Evolutionary conservation across 495 filamentous ascomycete species (phyloP), one percentile per base, ranked within the genome.

Genomic region (Aspergillus kassunensis): DNA sequence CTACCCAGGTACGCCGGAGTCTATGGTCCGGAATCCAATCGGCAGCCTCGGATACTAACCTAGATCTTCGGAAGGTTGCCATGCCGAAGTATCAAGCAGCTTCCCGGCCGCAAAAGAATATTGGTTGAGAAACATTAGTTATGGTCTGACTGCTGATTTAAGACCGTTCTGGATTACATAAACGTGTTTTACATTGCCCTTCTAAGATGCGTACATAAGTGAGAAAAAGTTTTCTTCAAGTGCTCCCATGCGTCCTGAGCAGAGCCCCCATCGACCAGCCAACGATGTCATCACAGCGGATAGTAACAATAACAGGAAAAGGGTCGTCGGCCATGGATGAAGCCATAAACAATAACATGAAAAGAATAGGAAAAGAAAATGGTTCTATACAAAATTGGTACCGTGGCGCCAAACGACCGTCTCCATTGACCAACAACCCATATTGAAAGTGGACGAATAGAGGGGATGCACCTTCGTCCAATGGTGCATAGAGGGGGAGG

Each of bases 331-430:
- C 59, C 54, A 65, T 57, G 59, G 63, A 69, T 59, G 61, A 63
- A 61, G 59, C 57, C 59, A 64, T 60, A 61, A 58, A 59, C 44
- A 60, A 51, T 46, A 60, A 54, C 58, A 60, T 34, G 25, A 24
- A 42, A 39, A 30, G 41, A 51, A 48, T 47, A 35, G 24, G 4
- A 52, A 35, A 55, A 62, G 54, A 63, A 63, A 62, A 63, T 58
- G 67, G 62, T 65, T 76, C 73, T 76, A 76, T 76, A 76, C 73
- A 76, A 66, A 57, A 68, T 51, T 65, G 63, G 58, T 64, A 69
- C 67, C 67, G 65, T 66, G 63, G 67, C 71, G 70, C 69, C 71
- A 70, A 68, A 67, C 57, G 67, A 71, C 61, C 63, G 62, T 55
- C 58, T 60, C 51, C 59, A 59, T 65, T 57, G 56, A 64, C 59